Evolutionary conservation across 1,284 basidiomycete genomes (phyloP).

Genomic region (Trichosporon sp.): DNA sequence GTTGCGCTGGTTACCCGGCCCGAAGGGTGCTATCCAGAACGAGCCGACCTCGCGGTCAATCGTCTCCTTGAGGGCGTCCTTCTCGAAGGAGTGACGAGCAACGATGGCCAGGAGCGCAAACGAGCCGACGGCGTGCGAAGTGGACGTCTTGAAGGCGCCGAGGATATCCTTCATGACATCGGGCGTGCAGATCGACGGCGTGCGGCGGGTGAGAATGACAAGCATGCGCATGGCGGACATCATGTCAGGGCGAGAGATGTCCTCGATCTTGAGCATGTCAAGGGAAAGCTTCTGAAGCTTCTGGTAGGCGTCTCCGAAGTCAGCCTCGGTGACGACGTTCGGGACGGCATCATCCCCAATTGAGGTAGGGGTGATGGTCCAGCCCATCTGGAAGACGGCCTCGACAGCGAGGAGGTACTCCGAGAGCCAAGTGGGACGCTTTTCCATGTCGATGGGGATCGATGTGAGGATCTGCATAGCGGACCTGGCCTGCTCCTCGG

Average conservation of each 20-base stretch:
- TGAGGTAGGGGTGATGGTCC: conserved; percentile 65
- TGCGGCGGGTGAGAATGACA: conserved; percentile 76
- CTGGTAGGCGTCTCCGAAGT: conserved; percentile 57
- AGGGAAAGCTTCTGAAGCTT: conserved; percentile 72
- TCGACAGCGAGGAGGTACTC: conserved; percentile 75
- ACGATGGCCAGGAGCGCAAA: conserved; percentile 85
- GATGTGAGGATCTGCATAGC: conserved; percentile 69
- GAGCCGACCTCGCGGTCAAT: conserved; percentile 82
- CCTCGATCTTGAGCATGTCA: conserved; percentile 66
- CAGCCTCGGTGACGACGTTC: conserved; percentile 22
- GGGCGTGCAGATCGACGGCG: conserved; percentile 66
- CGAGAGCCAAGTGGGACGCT: conserved; percentile 77
- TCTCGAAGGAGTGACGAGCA: conserved; percentile 81
- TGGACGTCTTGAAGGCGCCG: conserved; percentile 62
- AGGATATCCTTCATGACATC: conserved; percentile 70
- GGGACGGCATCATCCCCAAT: conserved; percentile 35
- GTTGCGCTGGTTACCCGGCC: conserved; percentile 60
- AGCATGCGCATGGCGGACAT: conserved; percentile 77
- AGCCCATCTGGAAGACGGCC: conserved; percentile 72
- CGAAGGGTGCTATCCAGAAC: conserved; percentile 64
- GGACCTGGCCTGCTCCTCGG: conserved; percentile 44
- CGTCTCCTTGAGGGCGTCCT: conserved; percentile 65
- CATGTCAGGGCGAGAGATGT: conserved; percentile 65
- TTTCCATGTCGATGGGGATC: conserved; percentile 59
- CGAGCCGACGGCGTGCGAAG: conserved; percentile 60